Conservation (phyloP, 2,329 filamentous ascomycete species). For the Mycosphaerelloides madeirae region DNA sequence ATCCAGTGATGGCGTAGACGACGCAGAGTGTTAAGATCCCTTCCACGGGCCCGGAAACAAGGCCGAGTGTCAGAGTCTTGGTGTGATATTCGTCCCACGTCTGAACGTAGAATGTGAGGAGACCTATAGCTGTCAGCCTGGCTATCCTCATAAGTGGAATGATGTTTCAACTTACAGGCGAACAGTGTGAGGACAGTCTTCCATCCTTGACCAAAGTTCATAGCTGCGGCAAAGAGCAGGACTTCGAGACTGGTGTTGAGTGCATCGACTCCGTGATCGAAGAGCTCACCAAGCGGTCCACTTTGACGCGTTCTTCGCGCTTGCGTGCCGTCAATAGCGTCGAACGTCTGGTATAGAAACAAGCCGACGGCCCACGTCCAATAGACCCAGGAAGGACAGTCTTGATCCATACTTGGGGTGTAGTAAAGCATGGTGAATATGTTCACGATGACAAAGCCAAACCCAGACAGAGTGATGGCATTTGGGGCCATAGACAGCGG, state of each 20-base stretch:
- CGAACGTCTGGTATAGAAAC: constrained; percentile 97
- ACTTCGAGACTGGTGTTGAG: constrained; percentile 94
- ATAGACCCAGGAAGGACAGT: constrained; percentile 95
- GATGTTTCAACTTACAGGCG: constrained; percentile 55
- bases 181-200: constrained; percentile 79
- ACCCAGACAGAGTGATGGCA: constrained; percentile 80
- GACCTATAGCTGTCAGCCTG: constrained; percentile 23
- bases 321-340: constrained; percentile 91
- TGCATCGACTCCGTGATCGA: constrained; percentile 96
- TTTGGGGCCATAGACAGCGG: constrained; percentile 86
- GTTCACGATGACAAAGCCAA: constrained; percentile 84
- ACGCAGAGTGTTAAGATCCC: constrained; percentile 78
- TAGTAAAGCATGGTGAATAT: constrained; percentile 92
- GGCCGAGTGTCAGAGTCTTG: constrained; percentile 84
- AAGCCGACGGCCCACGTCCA: constrained; percentile 82
- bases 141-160: constrained; percentile 50
- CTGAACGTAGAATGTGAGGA: constrained; percentile 96
- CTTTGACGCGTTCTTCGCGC: constrained; percentile 90
- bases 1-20: constrained; percentile 79
- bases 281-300: constrained; percentile 89
- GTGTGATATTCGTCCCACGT: constrained; percentile 99
- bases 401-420: constrained; percentile 85
- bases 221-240: constrained; percentile 82
- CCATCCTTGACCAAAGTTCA: constrained; percentile 93
- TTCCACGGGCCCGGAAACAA: constrained; percentile 92